These are phyloP conservation scores for Rhodotorula glutinis DNA, from an alignment of 1,284 basidiomycete species.

Conservation along the genomic window DNA sequence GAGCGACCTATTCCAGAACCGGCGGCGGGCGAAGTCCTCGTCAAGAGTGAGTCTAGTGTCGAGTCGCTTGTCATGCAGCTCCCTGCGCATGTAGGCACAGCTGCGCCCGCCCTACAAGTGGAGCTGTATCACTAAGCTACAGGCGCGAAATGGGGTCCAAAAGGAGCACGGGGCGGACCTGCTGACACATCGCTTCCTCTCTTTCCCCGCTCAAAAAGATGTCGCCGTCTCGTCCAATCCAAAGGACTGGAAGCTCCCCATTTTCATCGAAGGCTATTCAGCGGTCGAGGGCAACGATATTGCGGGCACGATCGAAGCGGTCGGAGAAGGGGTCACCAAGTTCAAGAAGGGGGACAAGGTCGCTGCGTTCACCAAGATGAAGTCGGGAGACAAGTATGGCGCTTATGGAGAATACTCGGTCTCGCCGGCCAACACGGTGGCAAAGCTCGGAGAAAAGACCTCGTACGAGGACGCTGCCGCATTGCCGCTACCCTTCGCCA, in stretches of 20 bases:
- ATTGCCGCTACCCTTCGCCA: constrained; percentile 47
- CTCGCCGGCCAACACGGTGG: constrained; percentile 42
- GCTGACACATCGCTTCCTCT: not conserved
- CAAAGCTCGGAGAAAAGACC: constrained; percentile 38
- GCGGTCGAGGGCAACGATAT: constrained; percentile 47
- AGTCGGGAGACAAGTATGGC: constrained; percentile 32
- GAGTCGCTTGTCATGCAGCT: too few species aligned
- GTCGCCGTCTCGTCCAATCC: constrained; percentile 48
- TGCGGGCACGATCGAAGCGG: constrained; percentile 43
- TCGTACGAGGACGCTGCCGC: constrained; percentile 48
- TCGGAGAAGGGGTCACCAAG: constrained; percentile 42
- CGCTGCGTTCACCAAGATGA: constrained; percentile 45
- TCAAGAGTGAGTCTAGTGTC: too few species aligned
- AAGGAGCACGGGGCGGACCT: too few species aligned
- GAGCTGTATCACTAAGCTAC: too few species aligned
- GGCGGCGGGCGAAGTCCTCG: constrained; percentile 44
- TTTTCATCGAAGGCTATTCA: constrained; percentile 8
- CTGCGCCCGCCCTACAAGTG: too few species aligned
- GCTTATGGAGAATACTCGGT: constrained; percentile 43
- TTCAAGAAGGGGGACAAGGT: constrained; percentile 44
- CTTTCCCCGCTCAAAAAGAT: constrained; percentile 14
- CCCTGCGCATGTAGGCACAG: too few species aligned
- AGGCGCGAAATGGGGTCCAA: too few species aligned
- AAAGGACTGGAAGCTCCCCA: constrained; percentile 46
- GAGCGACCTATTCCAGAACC: constrained; percentile 31